Base-by-base conservation (phyloP, 176 grass and related monocot species). In the Pontederia paniculata region DNA sequence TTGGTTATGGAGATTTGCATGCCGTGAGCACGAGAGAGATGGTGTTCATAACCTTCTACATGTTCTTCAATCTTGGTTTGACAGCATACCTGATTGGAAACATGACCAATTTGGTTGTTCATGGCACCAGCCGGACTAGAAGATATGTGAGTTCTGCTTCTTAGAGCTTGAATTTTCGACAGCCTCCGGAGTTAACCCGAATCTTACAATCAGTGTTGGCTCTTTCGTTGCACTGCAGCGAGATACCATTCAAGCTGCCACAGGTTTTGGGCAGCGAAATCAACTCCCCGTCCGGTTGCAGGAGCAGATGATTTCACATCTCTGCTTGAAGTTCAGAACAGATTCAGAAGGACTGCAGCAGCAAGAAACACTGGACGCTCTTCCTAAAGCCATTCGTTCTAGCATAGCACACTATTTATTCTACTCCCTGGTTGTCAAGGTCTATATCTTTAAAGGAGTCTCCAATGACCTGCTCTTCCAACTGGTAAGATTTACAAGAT, bases 261-360 rank as follows among this genome's bases (percentile, higher is more conserved):
- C 80, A 17, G 77, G 87, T 50, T 98, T 98, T 84, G 77, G 72
- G 58, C 68, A 86, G 37, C 84, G 93, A 63, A 91, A 98, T 79
- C 83, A 82, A 22, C 66, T 98, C 55, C 93, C 87, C 51, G 48
- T 60, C 48, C 77, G 80, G 15, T 68, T 98, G 15, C 93, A 91
- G 77, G 93, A 91, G 42, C 87, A 98, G 77, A 98, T 98, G 93
- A 77, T 84, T 60, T 98, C 93, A 44, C 93, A 98, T 72, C 65
- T 98, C 56, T 88, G 80, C 55, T 79, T 98, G 58, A 98, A 98
- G 72, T 98, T 91, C 75, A 80, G 87, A 48, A 98, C 93, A 14
- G 87, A 91, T 57, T 98, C 86, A 18, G 93, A 98, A 84, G 87
- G 93, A 46, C 93, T 98, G 60, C 86, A 98, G 67, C 93, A 98